Conservation (phyloP, 2,329 filamentous ascomycete species). For the Cladophialophora bantiana region DNA sequence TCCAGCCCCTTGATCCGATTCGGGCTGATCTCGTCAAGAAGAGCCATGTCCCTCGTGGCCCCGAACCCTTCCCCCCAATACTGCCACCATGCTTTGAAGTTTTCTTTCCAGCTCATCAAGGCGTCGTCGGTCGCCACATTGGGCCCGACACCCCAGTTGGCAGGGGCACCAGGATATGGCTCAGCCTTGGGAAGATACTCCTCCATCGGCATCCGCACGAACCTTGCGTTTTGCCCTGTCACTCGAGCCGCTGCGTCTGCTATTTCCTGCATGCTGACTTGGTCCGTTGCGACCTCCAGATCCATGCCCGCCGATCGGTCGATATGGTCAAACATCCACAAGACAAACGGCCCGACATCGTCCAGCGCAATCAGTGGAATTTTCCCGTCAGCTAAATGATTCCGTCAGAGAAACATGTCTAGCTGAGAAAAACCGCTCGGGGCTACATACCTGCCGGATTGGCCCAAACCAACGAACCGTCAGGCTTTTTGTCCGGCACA, state of each 20-base stretch:
- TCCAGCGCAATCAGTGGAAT: conserved; percentile 54
- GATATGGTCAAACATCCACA: conserved; percentile 58
- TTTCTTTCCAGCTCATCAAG: conserved; percentile 51
- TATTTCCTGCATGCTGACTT: conserved; percentile 50
- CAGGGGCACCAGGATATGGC: conserved; percentile 13
- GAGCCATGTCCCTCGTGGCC: conserved; percentile 53
- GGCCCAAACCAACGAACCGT: conserved; percentile 51
- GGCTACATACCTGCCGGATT: conserved; percentile 46
- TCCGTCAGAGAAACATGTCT: not conserved
- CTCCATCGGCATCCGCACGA: conserved; percentile 26
- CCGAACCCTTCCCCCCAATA: conserved; percentile 49
- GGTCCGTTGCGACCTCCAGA: conserved; percentile 53
- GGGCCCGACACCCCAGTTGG: conserved; percentile 15
- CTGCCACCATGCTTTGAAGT: conserved; percentile 61
- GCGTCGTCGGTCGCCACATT: conserved; percentile 41
- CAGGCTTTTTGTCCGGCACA: conserved; percentile 12
- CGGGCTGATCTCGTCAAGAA: conserved; percentile 61
- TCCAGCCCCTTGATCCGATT: conserved; percentile 55
- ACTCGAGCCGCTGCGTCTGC: conserved; percentile 51
- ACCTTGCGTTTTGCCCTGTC: conserved; percentile 50
- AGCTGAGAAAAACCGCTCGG: not conserved
- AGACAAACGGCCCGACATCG: conserved; percentile 55
- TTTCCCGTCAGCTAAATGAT: conserved; percentile 44
- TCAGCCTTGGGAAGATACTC: conserved; percentile 20
- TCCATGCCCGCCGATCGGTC: conserved; percentile 53